Percentiles rank a stretch among this genome's conserved stretches.
Evolutionary conservation across 257 asterid genomes (phyloP).

Genomic region (Coffea canephora): DNA sequence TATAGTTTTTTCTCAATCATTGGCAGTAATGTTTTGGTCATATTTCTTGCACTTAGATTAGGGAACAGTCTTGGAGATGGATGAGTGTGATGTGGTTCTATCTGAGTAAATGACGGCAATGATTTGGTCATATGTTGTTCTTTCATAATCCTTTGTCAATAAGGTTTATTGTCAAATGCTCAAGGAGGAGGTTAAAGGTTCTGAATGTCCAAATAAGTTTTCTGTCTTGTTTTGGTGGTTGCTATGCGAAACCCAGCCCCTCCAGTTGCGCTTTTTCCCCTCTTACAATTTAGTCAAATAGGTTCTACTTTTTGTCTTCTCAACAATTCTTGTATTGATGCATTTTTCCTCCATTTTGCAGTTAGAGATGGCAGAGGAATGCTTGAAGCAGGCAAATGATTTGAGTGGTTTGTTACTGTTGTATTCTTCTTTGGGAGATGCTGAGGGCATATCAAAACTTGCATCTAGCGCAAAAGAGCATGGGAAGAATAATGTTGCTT

Average conservation of each 20-base stretch:
- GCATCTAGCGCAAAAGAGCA: slow-evolving; percentile 76
- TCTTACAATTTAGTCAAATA: not conserved
- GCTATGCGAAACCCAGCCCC: not conserved
- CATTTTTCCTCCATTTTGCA: slow-evolving; percentile 30
- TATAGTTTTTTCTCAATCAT: not conserved
- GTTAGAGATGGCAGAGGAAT: slow-evolving; percentile 90
- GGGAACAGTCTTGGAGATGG: not conserved
- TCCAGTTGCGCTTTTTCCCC: not conserved
- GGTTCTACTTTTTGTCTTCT: slow-evolving; percentile 3
- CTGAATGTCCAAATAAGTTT: not conserved
- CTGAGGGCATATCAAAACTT: slow-evolving; percentile 72
- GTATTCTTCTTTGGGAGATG: slow-evolving; percentile 85
- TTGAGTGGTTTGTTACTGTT: slow-evolving; percentile 88
- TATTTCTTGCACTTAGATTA: not conserved
- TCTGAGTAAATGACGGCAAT: not conserved
- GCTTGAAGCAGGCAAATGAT: slow-evolving; percentile 91
- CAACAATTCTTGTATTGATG: slow-evolving; percentile 12
- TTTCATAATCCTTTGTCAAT: not conserved
- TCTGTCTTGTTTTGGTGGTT: not conserved
- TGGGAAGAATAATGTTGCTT: slow-evolving; percentile 94
- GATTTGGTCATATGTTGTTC: not conserved
- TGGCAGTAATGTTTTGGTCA: not conserved
- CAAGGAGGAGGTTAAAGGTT: not conserved
- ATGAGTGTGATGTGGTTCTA: not conserved
- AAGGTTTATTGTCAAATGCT: not conserved